Conservation (phyloP, 257 asterid genomes). For the Lantana camara region DNA sequence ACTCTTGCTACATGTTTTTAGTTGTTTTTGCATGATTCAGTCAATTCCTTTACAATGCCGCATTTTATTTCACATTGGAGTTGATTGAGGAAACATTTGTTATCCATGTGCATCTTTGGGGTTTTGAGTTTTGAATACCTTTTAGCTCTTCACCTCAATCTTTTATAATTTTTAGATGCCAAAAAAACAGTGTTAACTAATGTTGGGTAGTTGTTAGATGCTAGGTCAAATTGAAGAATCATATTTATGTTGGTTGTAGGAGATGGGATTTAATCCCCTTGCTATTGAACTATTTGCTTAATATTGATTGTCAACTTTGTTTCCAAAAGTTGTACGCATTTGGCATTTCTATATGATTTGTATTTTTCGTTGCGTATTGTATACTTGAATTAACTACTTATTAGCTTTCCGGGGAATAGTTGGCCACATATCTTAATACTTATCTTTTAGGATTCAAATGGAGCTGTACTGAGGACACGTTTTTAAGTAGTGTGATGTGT, state of each 20-base stretch:
- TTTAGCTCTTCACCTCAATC: background rate
- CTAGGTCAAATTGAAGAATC: background rate
- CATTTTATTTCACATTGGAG: background rate
- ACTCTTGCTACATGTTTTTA: background rate
- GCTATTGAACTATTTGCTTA: background rate
- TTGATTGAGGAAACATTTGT: background rate
- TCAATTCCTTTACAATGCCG: background rate
- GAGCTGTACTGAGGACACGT: too few species aligned
- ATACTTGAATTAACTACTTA: background rate
- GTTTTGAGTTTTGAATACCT: background rate
- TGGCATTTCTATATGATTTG: background rate
- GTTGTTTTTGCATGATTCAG: background rate
- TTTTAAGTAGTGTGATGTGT: background rate
- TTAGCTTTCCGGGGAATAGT: background rate
- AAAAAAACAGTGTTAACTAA: background rate
- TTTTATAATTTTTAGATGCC: too few species aligned
- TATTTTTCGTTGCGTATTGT: background rate
- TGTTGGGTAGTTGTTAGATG: background rate
- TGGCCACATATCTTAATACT: background rate
- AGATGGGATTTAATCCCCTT: too few species aligned
- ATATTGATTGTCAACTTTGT: background rate
- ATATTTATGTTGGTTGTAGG: too few species aligned
- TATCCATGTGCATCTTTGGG: background rate
- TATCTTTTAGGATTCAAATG: slow-evolving; percentile 1
- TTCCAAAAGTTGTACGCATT: background rate